phyloP scores from a whole-genome alignment of 1,284 basidiomycete species.

The Pulveroboletus sp. region DNA sequence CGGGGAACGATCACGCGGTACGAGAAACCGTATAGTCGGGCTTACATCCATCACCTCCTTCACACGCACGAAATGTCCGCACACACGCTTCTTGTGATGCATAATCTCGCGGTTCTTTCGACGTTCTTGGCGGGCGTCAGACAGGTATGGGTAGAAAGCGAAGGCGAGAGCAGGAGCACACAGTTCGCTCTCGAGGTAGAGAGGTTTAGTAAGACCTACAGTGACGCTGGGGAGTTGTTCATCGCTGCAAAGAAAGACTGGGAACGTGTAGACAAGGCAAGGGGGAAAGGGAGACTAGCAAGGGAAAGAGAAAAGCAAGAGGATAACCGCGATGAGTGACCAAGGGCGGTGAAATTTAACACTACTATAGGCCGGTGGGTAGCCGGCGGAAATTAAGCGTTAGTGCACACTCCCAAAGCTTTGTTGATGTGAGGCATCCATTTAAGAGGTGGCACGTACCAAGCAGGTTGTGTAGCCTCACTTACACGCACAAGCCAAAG shows the following conservation, averaged over 20 bases:
- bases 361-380: no score
- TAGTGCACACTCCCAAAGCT: neutral
- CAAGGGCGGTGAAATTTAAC: neutral
- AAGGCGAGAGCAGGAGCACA: conserved; percentile 14
- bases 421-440: neutral
- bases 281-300: conserved; percentile 33
- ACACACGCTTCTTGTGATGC: conserved; percentile 68
- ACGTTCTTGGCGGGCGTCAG: conserved; percentile 64
- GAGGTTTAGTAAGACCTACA: conserved; percentile 53
- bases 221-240: conserved; percentile 48
- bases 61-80: conserved; percentile 87
- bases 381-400: neutral
- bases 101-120: conserved; percentile 70
- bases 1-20: conserved; percentile 9
- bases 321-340: neutral
- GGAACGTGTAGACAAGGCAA: conserved; percentile 54
- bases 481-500: no score
- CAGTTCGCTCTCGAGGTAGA: conserved; percentile 51
- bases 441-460: neutral
- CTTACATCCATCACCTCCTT: conserved; percentile 79
- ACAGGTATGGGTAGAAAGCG: conserved; percentile 35
- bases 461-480: no score
- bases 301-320: conserved; percentile 23
- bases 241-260: conserved; percentile 55
- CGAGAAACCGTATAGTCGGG: conserved; percentile 52